Percentiles rank a stretch among this genome's conserved stretches.
Conservation (phyloP, 129 eudicot genomes). For the Glebionis coronaria region DNA sequence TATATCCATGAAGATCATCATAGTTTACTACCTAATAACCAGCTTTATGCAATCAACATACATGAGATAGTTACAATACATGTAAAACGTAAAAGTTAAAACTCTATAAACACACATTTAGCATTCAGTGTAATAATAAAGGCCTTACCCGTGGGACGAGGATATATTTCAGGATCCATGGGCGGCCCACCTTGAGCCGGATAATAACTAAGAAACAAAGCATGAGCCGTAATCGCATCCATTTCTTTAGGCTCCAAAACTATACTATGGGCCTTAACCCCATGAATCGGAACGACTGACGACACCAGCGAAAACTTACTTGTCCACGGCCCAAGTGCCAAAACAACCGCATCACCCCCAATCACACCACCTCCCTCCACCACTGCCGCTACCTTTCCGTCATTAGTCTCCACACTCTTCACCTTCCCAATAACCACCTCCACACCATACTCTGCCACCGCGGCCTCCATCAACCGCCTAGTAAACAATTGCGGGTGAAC, state of each 20-base stretch:
- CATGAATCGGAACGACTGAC: constrained; percentile 56
- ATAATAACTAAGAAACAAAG: constrained; percentile 63
- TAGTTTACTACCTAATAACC: too few relatives aligned
- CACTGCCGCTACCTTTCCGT: constrained; percentile 39
- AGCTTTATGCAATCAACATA: too few relatives aligned
- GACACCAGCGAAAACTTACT: constrained; percentile 42
- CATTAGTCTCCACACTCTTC: constrained; percentile 56
- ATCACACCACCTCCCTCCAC: constrained; percentile 60
- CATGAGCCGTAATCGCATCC: constrained; percentile 64
- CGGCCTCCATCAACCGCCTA: constrained; percentile 45
- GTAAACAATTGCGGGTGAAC: constrained; percentile 83
- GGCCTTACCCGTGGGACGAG: constrained; percentile 57
- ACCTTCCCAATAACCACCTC: constrained; percentile 70
- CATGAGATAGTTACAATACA: too few relatives aligned
- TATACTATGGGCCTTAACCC: constrained; percentile 85
- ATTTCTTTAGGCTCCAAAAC: constrained; percentile 69
- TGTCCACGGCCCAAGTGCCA: constrained; percentile 95
- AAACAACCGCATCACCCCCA: constrained; percentile 74
- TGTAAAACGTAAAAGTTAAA: too few relatives aligned
- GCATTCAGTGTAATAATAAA: not conserved
- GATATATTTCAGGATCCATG: constrained; percentile 90
- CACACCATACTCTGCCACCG: constrained; percentile 67
- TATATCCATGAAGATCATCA: too few relatives aligned
- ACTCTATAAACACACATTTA: not conserved
- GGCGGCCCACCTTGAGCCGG: constrained; percentile 60